Conservation (phyloP, 1,139 yeast species). For the Debaryomycetaceae sp. region DNA sequence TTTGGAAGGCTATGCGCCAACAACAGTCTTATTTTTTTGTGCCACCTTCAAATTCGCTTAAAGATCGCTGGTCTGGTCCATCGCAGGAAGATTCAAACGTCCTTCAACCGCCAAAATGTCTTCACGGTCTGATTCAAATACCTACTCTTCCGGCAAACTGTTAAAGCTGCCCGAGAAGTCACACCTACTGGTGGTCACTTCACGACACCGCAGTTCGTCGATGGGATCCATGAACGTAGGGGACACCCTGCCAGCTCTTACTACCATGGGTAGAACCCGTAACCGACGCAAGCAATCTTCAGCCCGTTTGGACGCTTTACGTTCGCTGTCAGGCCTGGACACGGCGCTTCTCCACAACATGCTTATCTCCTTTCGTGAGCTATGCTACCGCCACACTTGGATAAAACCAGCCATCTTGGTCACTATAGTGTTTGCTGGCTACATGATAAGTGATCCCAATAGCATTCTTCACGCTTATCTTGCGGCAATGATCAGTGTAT, state of each 20-base stretch:
- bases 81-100: too few relatives aligned
- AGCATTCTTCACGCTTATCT: conserved; percentile 46
- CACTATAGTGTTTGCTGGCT: conserved; percentile 23
- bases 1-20: too few relatives aligned
- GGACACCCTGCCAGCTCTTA: conserved; percentile 43
- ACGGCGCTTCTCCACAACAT: conserved; percentile 38
- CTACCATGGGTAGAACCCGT: conserved; percentile 33
- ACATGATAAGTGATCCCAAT: conserved; percentile 37
- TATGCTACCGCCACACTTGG: conserved; percentile 72
- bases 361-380: conserved; percentile 46
- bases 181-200: too few relatives aligned
- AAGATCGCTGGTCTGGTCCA: too few relatives aligned
- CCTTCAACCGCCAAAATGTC: too few relatives aligned
- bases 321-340: conserved; percentile 21
- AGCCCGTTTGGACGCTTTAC: conserved; percentile 22
- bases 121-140: too few relatives aligned
- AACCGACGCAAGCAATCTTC: conserved; percentile 22
- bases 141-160: too few relatives aligned
- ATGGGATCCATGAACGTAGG: conserved; percentile 50
- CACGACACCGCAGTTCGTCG: conserved; percentile 40
- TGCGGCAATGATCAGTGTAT: conserved; percentile 53
- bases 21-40: too few relatives aligned
- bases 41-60: too few relatives aligned
- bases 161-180: too few relatives aligned
- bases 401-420: conserved; percentile 50